Evolutionary conservation across 768 basidiomycete genomes (phyloP), one percentile per base, ranked within the genome.

Genomic region (Gelatoporia subvermispora): DNA sequence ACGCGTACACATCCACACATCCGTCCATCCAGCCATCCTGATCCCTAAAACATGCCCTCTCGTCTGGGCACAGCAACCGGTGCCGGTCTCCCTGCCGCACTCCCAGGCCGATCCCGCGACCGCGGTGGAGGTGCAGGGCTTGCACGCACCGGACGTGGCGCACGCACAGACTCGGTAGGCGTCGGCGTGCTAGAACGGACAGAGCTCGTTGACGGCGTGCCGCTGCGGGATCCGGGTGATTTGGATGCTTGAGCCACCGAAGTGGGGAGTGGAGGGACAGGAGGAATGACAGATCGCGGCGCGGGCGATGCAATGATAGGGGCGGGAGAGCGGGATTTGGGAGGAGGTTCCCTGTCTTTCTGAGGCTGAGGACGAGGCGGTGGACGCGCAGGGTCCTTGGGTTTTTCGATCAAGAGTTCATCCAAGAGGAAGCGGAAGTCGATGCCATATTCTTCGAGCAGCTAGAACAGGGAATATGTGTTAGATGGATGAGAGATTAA

Each of bases 371-470:
- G 43, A 54, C 74, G 60, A 20, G 65, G 48, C 10, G 65, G 62
- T 22, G 66, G 58, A 47, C 45, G 41, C 17, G 50, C 25, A 43
- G 64, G 61, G 11, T 70, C 60, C 57, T 76, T 77, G 1, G 80
- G 77, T 18, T 72, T 66, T 46, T 76, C 75, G 11, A 74, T 66
- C 1, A 90, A 73, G 3, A 88, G 70, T n/a, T 77, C 74, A 28
- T 90, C 83, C n/a, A 97, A 73, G n/a, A 95, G 73, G 70, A 86
- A 93, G 20, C 87, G 85, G 64, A 97, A 96, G 69, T 96, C 94
- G 31, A 97, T 81, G 2, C 94, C 94, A 60, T 85, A 92, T 59
- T 97, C 94, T 70, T 92, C 85, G 5, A 97, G 73, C 15, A 95
- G 78, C 88, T 92, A 54, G 0, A 18, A 39, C 49, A 8, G 2